Conservation (phyloP, 2,329 filamentous ascomycete species). For the Fusarium azukiicola region DNA sequence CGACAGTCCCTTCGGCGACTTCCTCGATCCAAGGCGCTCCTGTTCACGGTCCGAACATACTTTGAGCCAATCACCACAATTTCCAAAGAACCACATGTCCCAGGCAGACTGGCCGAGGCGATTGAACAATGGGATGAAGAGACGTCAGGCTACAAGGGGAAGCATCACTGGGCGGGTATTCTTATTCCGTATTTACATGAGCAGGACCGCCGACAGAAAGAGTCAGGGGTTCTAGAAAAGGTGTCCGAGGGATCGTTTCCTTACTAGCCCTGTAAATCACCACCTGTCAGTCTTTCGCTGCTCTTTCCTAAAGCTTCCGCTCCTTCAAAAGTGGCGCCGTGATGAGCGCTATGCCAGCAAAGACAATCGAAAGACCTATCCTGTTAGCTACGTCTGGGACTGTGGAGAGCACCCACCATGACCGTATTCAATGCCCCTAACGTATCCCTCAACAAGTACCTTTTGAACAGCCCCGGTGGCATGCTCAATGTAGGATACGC, state of each 20-base stretch:
- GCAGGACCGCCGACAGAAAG: conserved; percentile 35
- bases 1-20: conserved; percentile 45
- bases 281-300: too few species aligned
- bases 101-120: conserved; percentile 34
- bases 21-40: conserved; percentile 32
- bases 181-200: conserved; percentile 41
- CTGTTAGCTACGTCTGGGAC: neutral
- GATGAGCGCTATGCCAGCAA: neutral
- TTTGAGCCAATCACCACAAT: conserved; percentile 44
- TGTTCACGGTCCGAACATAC: conserved; percentile 44
- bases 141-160: conserved; percentile 38
- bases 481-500: conserved; percentile 43
- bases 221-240: conserved; percentile 30
- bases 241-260: conserved; percentile 34
- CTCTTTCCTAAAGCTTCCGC: conserved; percentile 6
- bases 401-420: conserved; percentile 27
- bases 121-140: conserved; percentile 47
- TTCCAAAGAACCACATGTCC: conserved; percentile 39
- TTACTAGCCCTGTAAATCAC: conserved; percentile 13
- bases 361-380: conserved; percentile 8
- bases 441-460: conserved; percentile 36
- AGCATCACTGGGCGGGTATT: conserved; percentile 43
- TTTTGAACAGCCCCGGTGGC: conserved; percentile 36
- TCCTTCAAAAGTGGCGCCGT: conserved; percentile 19
- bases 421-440: conserved; percentile 45